A percentile compares a stretch with the other conserved stretches of the same genome.
These are phyloP conservation scores for Aspergillus leporis DNA, from an alignment of 495 filamentous ascomycete species.

Conservation along the genomic window DNA sequence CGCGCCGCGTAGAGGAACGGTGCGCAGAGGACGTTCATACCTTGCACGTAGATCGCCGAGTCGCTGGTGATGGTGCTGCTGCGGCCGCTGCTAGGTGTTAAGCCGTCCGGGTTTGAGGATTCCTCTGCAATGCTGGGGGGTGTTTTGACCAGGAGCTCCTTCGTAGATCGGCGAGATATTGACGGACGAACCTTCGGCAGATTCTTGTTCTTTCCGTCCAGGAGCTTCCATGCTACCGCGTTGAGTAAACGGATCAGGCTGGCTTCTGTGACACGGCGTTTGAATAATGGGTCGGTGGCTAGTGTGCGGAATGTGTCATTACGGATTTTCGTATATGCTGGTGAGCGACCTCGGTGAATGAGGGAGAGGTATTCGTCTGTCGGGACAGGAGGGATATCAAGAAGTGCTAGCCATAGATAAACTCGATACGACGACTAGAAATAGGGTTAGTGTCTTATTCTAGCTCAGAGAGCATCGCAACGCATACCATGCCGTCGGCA, in stretches of 20 bases:
- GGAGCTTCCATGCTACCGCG: conserved; percentile 88
- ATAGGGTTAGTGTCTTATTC: conserved; percentile 13
- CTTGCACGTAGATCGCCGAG: conserved; percentile 89
- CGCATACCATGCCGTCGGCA: conserved; percentile 81
- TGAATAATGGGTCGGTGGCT: conserved; percentile 93
- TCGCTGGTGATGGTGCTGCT: conserved; percentile 44
- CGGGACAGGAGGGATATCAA: conserved; percentile 77
- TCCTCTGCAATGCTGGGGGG: conserved; percentile 51
- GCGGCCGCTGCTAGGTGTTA: conserved; percentile 42
- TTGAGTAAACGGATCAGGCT: conserved; percentile 95
- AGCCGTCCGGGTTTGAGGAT: conserved; percentile 23
- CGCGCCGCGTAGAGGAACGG: conserved; percentile 95
- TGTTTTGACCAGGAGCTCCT: conserved; percentile 42
- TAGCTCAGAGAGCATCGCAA: conserved; percentile 15
- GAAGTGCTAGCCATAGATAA: conserved; percentile 92
- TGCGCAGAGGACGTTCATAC: conserved; percentile 99
- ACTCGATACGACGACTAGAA: conserved; percentile 84
- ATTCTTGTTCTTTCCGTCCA: conserved; percentile 65
- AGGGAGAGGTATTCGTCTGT: conserved; percentile 88
- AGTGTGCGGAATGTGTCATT: conserved; percentile 97
- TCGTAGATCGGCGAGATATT: conserved; percentile 38
- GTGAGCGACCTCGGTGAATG: conserved; percentile 88
- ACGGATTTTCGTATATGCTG: conserved; percentile 93
- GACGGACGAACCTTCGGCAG: conserved; percentile 37
- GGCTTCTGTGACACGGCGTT: conserved; percentile 90